These are phyloP conservation scores for Coemansia sp. DNA, from an alignment of 192 early-diverging fungal species.

Conservation along the genomic window DNA sequence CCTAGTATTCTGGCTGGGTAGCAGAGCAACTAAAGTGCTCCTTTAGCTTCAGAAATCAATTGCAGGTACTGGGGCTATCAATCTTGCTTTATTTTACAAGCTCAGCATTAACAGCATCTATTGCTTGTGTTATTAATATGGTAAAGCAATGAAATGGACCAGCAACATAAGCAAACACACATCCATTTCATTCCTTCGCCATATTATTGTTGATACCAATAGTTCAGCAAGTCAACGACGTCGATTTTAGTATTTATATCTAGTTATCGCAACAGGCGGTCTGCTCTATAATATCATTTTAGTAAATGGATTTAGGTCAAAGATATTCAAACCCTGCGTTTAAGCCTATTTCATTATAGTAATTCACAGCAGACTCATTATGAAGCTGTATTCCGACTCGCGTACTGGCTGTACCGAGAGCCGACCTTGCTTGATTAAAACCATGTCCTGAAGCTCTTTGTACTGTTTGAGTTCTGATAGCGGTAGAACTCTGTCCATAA, in stretches of 20 bases:
- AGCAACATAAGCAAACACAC: too few relatives aligned
- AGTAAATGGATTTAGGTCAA: too few relatives aligned
- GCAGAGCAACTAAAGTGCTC: too few relatives aligned
- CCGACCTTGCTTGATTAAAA: conserved; percentile 65
- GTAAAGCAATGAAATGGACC: too few relatives aligned
- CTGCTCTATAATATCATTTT: neutral
- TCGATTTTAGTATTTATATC: neutral
- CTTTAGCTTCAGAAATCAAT: too few relatives aligned
- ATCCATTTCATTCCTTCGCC: neutral
- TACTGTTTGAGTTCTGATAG: conserved; percentile 67
- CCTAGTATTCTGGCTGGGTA: too few relatives aligned
- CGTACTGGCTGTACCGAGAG: conserved; percentile 77
- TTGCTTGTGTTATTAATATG: too few relatives aligned
- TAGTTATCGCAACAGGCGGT: neutral
- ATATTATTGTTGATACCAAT: neutral
- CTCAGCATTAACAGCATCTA: too few relatives aligned
- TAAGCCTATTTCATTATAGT: too few relatives aligned
- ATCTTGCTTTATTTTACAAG: too few relatives aligned
- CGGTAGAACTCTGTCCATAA: conserved; percentile 59
- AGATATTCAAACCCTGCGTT: too few relatives aligned
- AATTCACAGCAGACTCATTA: conserved; percentile 16
- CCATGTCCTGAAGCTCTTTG: conserved; percentile 61
- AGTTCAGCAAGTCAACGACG: neutral
- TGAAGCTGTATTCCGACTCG: conserved; percentile 63
- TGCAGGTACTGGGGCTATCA: too few relatives aligned